Percentiles rank a stretch among this genome's conserved stretches.
Conservation (phyloP, 169 alveolate genomes). For the Amoebophrya sp. region DNA sequence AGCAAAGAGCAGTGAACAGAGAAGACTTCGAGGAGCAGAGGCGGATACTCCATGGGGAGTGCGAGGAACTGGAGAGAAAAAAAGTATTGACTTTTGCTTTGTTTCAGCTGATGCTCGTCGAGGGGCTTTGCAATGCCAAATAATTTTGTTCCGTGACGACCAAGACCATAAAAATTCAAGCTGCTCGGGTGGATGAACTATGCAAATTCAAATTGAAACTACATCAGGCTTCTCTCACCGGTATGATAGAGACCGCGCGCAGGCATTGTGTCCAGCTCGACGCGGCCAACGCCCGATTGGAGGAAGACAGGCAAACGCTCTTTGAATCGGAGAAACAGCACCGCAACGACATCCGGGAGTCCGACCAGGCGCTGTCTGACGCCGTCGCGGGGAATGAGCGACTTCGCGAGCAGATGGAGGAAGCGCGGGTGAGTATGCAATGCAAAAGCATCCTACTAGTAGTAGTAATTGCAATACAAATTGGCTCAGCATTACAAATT, state of each 20-base stretch:
- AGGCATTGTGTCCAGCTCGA: not conserved
- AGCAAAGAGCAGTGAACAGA: slow-evolving; percentile 10
- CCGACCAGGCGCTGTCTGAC: not conserved
- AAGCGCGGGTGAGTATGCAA: not conserved
- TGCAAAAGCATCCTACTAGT: no score
- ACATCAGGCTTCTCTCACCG: slow-evolving; percentile 5
- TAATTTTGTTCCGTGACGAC: no score
- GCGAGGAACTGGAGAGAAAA: not conserved
- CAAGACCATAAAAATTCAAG: no score
- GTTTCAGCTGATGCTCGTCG: no score
- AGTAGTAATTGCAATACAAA: no score
- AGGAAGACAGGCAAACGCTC: not conserved
- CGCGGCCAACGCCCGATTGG: not conserved
- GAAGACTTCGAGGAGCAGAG: slow-evolving; percentile 1
- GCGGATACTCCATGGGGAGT: not conserved
- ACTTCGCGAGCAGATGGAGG: slow-evolving; percentile 26
- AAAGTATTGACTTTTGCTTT: no score
- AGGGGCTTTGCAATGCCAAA: no score
- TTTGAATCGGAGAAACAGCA: not conserved
- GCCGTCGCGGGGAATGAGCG: not conserved
- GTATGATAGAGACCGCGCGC: not conserved
- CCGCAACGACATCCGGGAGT: not conserved
- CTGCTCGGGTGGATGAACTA: no score
- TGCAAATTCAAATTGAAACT: no score
- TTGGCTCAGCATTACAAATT: no score